Base-by-base conservation (phyloP, 176 grass and related monocot genomes). In the Typha latifolia region DNA sequence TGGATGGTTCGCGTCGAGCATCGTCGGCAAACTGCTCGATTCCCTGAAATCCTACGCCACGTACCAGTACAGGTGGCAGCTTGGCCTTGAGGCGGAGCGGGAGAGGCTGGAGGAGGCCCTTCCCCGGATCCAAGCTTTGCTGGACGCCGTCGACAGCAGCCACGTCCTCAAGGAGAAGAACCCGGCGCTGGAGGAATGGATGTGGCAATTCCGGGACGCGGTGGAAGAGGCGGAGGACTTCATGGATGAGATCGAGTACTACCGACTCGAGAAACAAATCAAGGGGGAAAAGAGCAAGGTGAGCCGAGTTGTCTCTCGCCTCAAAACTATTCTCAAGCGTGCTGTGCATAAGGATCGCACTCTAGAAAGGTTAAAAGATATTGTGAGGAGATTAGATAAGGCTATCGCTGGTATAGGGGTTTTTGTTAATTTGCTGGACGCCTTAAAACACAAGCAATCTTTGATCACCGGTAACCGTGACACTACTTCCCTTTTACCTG, bases 181-280 rank as follows among this genome's bases (percentile, higher is more conserved):
- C n/a, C 3, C 16, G 0, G 7, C 59, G 5, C 47, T 74, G 13
- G 5, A 63, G 19, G 27, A 24, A 0, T 74, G 72, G 73, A 3
- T 48, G 16, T 68, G 48, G 63, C 73, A 75, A 59, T 59, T 76
- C 49, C 64, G 72, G 26, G 72, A 74, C 7, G 72, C 61, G 7
- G 72, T 62, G 3, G 61, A 74, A 10, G 4, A 31, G 11, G 62
- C 62, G 10, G 47, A 74, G 8, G 61, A 74, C 51, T 29, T 66
- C 15, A 49, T 74, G 11, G 72, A 74, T 31, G 72, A 74, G 61
- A 22, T 74, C 15, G 37, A 74, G 21, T 74, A 74, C 34, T 14
- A 64, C 62, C 16, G 22, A 16, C 22, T 31, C 1, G 20, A 74
- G 20, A 27, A 74, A n/a, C 29, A 63, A 19, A 14, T 50, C 12